Percentiles rank a stretch among this genome's conserved stretches.
phyloP scores from a whole-genome alignment of 768 basidiomycete species.

The Daedalea quercina region DNA sequence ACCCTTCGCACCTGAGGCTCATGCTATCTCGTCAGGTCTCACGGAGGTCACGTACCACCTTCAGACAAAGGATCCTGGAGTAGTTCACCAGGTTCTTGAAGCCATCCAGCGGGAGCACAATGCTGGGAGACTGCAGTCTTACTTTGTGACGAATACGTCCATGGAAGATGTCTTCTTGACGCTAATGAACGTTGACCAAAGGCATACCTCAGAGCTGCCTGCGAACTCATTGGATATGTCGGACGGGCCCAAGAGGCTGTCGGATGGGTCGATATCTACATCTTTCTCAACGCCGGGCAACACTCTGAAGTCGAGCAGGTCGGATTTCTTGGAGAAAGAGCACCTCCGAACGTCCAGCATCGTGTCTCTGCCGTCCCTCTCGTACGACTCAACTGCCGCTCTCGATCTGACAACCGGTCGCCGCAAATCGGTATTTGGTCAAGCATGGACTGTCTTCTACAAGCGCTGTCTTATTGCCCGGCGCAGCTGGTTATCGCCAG shows the following conservation, averaged over 20 bases:
- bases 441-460: constrained; percentile 67
- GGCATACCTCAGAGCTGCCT: constrained; percentile 21
- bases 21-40: constrained; percentile 36
- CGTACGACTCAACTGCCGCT: background rate
- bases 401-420: constrained; percentile 46
- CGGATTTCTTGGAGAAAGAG: background rate
- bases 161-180: constrained; percentile 80
- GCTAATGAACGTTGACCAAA: constrained; percentile 44
- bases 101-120: constrained; percentile 41
- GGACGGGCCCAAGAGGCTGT: too few species aligned
- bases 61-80: constrained; percentile 47
- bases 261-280: background rate
- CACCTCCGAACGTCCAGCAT: background rate
- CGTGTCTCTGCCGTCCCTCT: constrained; percentile 8
- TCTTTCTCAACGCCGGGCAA: background rate
- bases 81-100: constrained; percentile 52
- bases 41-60: constrained; percentile 47
- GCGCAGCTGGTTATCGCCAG: constrained; percentile 64
- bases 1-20: constrained; percentile 37
- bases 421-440: constrained; percentile 47
- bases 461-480: constrained; percentile 61
- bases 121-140: constrained; percentile 37
- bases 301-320: background rate
- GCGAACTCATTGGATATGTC: constrained; percentile 3
- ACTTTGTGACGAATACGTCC: constrained; percentile 65